Evolutionary conservation across 1,139 yeast species (phyloP).

Genomic region (Debaryomyces sp.): DNA sequence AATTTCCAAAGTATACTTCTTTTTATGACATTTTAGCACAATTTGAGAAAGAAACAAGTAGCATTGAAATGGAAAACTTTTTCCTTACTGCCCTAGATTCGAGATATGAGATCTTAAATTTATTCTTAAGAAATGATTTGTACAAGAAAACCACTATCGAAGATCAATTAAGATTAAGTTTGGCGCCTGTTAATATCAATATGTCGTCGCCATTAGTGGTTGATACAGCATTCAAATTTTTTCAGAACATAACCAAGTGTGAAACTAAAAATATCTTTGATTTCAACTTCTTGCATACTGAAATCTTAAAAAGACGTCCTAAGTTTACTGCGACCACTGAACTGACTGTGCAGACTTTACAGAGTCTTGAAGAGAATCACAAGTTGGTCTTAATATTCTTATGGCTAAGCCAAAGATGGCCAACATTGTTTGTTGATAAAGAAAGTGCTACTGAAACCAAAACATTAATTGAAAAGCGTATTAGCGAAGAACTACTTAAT

Average conservation of each 20-base stretch:
- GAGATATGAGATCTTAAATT: conserved; percentile 43
- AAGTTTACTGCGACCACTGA: conserved; percentile 21
- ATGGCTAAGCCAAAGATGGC: conserved; percentile 90
- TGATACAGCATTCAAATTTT: conserved; percentile 33
- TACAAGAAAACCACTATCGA: conserved; percentile 32
- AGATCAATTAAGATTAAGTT: conserved; percentile 61
- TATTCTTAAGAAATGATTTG: conserved; percentile 42
- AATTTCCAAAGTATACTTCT: conserved; percentile 51
- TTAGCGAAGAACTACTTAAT: conserved; percentile 59
- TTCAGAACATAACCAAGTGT: conserved; percentile 40
- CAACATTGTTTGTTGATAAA: conserved; percentile 74
- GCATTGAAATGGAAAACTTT: conserved; percentile 30
- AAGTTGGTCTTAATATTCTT: conserved; percentile 66
- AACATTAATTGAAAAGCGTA: conserved; percentile 63
- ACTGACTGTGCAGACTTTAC: conserved; percentile 40
- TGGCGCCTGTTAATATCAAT: conserved; percentile 55
- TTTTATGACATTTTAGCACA: conserved; percentile 47
- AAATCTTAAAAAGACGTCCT: conserved; percentile 28
- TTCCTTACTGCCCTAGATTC: conserved; percentile 49
- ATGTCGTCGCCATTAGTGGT: conserved; percentile 28
- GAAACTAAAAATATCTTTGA: conserved; percentile 47
- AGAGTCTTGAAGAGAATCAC: conserved; percentile 69
- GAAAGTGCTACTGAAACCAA: conserved; percentile 75
- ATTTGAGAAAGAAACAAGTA: conserved; percentile 42
- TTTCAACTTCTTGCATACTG: conserved; percentile 39